Evolutionary conservation across 768 basidiomycete genomes (phyloP), one percentile per base, ranked within the genome.

Genomic region (Filobasidium floriforme): DNA sequence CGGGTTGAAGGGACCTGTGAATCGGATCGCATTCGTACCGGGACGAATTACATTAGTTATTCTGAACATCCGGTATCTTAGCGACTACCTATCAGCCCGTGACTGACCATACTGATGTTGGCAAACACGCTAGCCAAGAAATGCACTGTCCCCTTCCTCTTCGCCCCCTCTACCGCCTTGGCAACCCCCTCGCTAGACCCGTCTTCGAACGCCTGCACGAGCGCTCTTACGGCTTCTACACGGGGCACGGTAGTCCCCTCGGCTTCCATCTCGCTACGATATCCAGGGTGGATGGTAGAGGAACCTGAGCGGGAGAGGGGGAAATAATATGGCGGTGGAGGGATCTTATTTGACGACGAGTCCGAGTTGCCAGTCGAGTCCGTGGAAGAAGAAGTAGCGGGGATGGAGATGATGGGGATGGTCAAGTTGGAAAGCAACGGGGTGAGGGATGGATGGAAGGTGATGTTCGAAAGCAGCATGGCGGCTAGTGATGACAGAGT

Each of bases 391-490:
- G 43, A 49, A 62, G 52, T 37, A 52, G 66, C 41, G 37, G 75
- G 72, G 28, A 79, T 62, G 22, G 69, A 70, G 14, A 79, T 81
- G 54, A 92, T 80, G 1, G 85, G 80, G 57, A 96, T 83, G 66
- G 84, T 84, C 52, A 92, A 80, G 1, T 81, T 81, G 6, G 91
- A 80, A 10, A 98, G 77, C 9, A 82, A 76, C 11, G 83, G 80
- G 70, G 89, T 88, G 62, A 88, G 84, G 0, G 83, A 79, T 1
- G 88, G 82, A 52, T 89, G 86, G 5, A 88, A 84, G 10, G 91
- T 89, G 41, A 96, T 80, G 80, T 98, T 98, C n/a, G 92, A 94
- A 11, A 98, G 83, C 1, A 97, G 82, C 94, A 98, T 98, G n/a
- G 90, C 84, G 2, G 92, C 91, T 22, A 98, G 85, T 81, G 97